Evolutionary conservation across 805 yeast species (phyloP).

Genomic region (Ogataea allantospora): DNA sequence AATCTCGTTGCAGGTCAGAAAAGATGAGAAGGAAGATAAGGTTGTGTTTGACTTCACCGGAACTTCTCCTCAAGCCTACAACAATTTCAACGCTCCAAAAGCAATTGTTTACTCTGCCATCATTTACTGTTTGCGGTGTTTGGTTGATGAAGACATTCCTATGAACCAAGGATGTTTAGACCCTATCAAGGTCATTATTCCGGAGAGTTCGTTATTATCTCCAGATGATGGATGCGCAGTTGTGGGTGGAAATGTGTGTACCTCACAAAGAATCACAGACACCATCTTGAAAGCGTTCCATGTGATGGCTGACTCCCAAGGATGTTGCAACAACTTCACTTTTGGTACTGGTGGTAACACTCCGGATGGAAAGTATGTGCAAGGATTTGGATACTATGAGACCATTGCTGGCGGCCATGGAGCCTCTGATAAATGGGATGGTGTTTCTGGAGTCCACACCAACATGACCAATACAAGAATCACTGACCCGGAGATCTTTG

Average conservation of each 20-base stretch:
- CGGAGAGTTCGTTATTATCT: constrained; percentile 59
- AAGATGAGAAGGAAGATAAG: constrained; percentile 43
- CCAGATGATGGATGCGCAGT: constrained; percentile 89
- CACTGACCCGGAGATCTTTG: constrained; percentile 88
- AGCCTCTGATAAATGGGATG: constrained; percentile 80
- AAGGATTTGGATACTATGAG: constrained; percentile 88
- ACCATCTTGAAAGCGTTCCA: constrained; percentile 82
- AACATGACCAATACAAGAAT: constrained; percentile 93
- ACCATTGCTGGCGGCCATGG: constrained; percentile 97
- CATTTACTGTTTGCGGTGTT: constrained; percentile 78
- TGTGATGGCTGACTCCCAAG: constrained; percentile 94
- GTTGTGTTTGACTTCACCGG: constrained; percentile 84
- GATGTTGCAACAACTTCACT: constrained; percentile 91
- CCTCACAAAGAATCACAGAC: constrained; percentile 91
- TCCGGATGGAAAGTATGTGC: constrained; percentile 46
- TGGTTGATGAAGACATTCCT: constrained; percentile 86
- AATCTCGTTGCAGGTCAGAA: constrained; percentile 51
- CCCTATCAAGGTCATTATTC: constrained; percentile 70
- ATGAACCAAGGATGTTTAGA: constrained; percentile 88
- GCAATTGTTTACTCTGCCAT: constrained; percentile 90
- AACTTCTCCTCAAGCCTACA: constrained; percentile 83
- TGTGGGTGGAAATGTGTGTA: constrained; percentile 93
- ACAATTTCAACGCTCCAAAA: constrained; percentile 88
- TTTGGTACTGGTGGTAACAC: constrained; percentile 77
- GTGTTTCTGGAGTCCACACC: constrained; percentile 87